These are phyloP conservation scores for Penstemon eatonii DNA, from an alignment of 257 asterid species.

Conservation along the genomic window DNA sequence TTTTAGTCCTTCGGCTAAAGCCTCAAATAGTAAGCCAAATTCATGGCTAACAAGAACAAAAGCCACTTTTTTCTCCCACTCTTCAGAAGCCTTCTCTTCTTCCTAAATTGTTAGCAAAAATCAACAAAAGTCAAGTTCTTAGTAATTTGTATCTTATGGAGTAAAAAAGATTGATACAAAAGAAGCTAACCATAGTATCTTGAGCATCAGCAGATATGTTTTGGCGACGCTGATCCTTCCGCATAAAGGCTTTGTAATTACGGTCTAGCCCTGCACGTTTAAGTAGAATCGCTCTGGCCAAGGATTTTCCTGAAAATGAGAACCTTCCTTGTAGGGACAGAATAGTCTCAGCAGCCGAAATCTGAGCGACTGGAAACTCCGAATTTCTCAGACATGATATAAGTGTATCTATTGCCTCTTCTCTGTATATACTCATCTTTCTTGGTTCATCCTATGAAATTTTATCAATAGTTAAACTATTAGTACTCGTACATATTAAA, in stretches of 20 bases:
- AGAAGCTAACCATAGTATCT: conserved; percentile 48
- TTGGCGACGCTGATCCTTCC: conserved; percentile 49
- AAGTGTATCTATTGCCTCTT: conserved; percentile 76
- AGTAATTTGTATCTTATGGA: not conserved
- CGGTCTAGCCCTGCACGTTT: conserved; percentile 61
- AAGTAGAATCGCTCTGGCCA: conserved; percentile 63
- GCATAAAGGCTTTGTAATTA: conserved; percentile 42
- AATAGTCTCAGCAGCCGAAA: conserved; percentile 71
- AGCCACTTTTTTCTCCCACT: conserved; percentile 78
- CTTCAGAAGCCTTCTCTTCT: conserved; percentile 61
- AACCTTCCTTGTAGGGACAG: conserved; percentile 76
- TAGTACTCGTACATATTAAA: not conserved
- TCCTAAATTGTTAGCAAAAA: conserved; percentile 39
- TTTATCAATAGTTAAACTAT: conserved; percentile 1
- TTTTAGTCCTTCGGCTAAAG: conserved; percentile 67
- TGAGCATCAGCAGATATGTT: conserved; percentile 39
- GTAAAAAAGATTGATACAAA: not conserved
- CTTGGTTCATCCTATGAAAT: conserved; percentile 71
- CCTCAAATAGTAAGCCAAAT: conserved; percentile 77
- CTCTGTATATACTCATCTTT: conserved; percentile 87
- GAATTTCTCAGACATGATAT: conserved; percentile 70
- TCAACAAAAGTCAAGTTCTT: not conserved
- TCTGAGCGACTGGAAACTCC: conserved; percentile 56
- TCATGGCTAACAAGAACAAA: conserved; percentile 77
- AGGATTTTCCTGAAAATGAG: conserved; percentile 75